Evolutionary conservation across 2,329 filamentous ascomycete genomes (phyloP).

Genomic region (Alternaria gaisen): DNA sequence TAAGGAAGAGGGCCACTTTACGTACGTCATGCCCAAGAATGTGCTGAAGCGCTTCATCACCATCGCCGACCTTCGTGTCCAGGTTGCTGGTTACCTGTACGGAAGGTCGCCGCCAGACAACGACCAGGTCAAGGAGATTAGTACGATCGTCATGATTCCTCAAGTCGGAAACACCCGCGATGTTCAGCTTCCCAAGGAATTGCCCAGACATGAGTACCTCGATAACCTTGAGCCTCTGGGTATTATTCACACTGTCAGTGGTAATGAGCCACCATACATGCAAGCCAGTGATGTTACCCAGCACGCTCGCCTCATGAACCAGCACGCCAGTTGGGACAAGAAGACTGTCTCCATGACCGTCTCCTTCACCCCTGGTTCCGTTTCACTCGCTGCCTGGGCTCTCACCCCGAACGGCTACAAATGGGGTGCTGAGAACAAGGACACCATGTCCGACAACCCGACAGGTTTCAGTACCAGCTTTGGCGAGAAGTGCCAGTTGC

Average conservation of each 20-base stretch:
- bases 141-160: conserved; percentile 96
- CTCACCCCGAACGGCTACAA: conserved; percentile 92
- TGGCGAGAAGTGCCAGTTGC: conserved; percentile 93
- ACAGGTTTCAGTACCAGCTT: conserved; percentile 91
- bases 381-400: conserved; percentile 92
- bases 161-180: conserved; percentile 94
- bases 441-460: conserved; percentile 89
- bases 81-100: conserved; percentile 96
- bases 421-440: conserved; percentile 97
- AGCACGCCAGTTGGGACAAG: conserved; percentile 82
- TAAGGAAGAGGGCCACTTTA: conserved; percentile 84
- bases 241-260: conserved; percentile 93
- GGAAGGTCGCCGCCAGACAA: conserved; percentile 93
- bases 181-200: conserved; percentile 85
- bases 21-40: conserved; percentile 99
- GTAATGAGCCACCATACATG: conserved; percentile 97
- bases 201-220: conserved; percentile 92
- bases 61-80: conserved; percentile 93
- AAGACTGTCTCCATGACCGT: conserved; percentile 95
- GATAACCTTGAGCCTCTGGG: conserved; percentile 87
- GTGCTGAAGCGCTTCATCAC: conserved; percentile 98
- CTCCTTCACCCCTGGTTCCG: conserved; percentile 94
- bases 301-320: conserved; percentile 87
- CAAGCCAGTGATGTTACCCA: conserved; percentile 92
- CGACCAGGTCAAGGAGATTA: conserved; percentile 95